Percentiles rank a stretch among this genome's conserved stretches.
phyloP scores from a whole-genome alignment of 1,139 yeast genomes.

The Scheffersomyces segobiensis region DNA sequence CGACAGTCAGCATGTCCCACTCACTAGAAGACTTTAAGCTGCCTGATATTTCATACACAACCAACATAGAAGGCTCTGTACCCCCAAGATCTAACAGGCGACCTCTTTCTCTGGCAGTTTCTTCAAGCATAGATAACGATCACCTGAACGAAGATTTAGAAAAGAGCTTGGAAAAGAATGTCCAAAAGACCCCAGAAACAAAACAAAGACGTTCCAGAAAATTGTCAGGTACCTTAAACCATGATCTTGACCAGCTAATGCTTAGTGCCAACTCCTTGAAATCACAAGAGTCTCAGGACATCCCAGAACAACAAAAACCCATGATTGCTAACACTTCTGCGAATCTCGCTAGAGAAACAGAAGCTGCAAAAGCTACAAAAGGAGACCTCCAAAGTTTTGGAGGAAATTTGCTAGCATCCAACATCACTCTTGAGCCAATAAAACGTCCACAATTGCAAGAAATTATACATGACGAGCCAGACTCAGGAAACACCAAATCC shows the following conservation, averaged over 20 bases:
- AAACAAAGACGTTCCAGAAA: neutral
- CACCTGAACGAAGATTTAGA: conserved; percentile 8
- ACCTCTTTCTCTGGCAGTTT: conserved; percentile 31
- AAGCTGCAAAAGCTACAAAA: neutral
- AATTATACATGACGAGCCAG: neutral
- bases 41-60: conserved; percentile 35
- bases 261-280: conserved; percentile 31
- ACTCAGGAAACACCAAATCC: neutral
- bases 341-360: neutral
- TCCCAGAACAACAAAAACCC: conserved; percentile 15
- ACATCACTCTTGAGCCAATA: neutral
- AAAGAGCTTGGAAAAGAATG: conserved; percentile 13
- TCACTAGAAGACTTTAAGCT: conserved; percentile 3
- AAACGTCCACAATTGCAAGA: neutral
- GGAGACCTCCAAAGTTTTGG: neutral
- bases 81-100: conserved; percentile 46
- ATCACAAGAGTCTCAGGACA: neutral
- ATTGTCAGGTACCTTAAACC: conserved; percentile 22
- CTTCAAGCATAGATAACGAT: neutral
- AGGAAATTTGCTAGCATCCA: neutral
- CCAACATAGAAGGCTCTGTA: conserved; percentile 39
- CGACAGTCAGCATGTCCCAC: conserved; percentile 10
- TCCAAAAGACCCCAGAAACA: neutral
- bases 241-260: conserved; percentile 45
- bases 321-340: conserved; percentile 18